Evolutionary conservation across 2,329 filamentous ascomycete species (phyloP).

Genomic region (Ilyonectria destructans): DNA sequence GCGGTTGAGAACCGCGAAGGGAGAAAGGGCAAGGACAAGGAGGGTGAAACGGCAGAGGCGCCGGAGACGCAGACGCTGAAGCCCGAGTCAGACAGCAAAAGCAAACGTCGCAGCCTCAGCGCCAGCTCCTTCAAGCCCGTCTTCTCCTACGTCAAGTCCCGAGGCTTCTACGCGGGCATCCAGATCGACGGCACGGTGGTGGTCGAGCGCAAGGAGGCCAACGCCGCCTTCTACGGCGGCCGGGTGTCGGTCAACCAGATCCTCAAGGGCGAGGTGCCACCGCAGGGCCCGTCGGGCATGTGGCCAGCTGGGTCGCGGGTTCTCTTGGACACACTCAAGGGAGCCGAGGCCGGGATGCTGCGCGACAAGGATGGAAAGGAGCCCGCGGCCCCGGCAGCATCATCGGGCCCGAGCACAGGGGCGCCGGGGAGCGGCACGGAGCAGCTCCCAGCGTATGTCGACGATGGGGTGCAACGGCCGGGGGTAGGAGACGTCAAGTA

Average conservation of each 20-base stretch:
- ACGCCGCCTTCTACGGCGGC: conserved; percentile 88
- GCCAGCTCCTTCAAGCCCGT: conserved; percentile 58
- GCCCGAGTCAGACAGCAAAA: conserved; percentile 48
- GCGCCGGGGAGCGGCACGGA: conserved; percentile 27
- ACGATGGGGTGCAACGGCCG: conserved; percentile 45
- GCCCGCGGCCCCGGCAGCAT: conserved; percentile 15
- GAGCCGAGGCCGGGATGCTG: conserved; percentile 52
- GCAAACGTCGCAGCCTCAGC: conserved; percentile 51
- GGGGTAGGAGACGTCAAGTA: conserved; percentile 49
- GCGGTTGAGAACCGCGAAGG: conserved; percentile 46
- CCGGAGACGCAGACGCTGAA: conserved; percentile 46
- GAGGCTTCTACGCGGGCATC: conserved; percentile 90
- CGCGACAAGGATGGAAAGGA: conserved; percentile 42
- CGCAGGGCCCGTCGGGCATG: conserved; percentile 46
- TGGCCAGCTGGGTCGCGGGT: conserved; percentile 54
- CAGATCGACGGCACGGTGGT: conserved; percentile 91
- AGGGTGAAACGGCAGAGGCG: conserved; percentile 24
- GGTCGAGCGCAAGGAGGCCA: conserved; percentile 90
- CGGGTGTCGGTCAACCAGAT: conserved; percentile 64
- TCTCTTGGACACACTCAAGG: conserved; percentile 52
- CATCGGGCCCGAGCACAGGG: conserved; percentile 26
- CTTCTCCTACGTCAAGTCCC: conserved; percentile 86
- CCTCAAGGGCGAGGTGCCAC: conserved; percentile 59
- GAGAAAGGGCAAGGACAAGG: conserved; percentile 63
- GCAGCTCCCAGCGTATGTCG: conserved; percentile 45